These are phyloP conservation scores for Phalaenopsis equestris DNA, from an alignment of 106 monocot genomes.

Conservation along the genomic window DNA sequence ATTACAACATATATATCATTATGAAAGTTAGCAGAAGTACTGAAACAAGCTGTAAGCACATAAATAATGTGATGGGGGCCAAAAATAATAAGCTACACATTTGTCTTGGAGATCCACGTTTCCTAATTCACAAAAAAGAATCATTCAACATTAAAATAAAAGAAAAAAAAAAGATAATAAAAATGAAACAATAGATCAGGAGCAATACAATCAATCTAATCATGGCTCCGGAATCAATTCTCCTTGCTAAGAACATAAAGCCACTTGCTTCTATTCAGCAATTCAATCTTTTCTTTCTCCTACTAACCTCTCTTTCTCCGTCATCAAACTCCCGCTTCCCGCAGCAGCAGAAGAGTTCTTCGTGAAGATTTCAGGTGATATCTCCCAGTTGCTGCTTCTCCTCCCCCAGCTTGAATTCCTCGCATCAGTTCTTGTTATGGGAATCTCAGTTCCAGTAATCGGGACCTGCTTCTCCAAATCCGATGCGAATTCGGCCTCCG, in stretches of 20 bases:
- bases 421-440: slow-evolving; percentile 18
- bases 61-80: no score
- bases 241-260: no score
- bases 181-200: background rate
- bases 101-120: background rate
- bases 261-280: background rate
- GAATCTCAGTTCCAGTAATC: slow-evolving; percentile 7
- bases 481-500: background rate
- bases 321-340: background rate
- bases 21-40: no score
- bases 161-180: background rate
- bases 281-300: background rate
- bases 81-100: background rate
- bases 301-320: background rate
- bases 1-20: no score
- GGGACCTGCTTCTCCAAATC: slow-evolving; percentile 1
- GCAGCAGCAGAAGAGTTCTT: background rate
- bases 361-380: slow-evolving; percentile 29
- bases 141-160: background rate
- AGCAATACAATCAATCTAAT: background rate
- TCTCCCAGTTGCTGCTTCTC: slow-evolving; percentile 42
- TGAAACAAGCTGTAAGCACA: no score
- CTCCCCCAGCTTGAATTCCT: slow-evolving; percentile 33
- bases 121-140: background rate
- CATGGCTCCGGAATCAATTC: no score